A percentile compares a stretch with the other conserved stretches of the same genome.
Conservation (phyloP, 345 rosid genomes). For the Barbarea vulgaris region DNA sequence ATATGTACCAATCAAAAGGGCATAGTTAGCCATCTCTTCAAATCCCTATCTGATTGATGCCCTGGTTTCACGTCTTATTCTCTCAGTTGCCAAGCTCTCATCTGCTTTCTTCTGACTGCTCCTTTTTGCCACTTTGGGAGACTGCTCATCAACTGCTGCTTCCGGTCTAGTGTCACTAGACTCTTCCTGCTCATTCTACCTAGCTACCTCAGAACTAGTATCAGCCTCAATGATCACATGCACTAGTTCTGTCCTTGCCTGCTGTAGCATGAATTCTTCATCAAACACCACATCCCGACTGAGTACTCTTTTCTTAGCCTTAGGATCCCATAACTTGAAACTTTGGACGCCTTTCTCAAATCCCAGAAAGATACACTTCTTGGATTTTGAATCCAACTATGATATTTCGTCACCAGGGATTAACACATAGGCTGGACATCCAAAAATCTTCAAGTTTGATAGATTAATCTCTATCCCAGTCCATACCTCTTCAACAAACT, state of each 20-base stretch:
- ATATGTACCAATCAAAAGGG: background rate
- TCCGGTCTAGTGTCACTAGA: background rate
- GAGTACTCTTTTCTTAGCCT: background rate
- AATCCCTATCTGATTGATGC: background rate
- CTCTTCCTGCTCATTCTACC: background rate
- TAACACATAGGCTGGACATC: background rate
- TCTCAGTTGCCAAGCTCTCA: background rate
- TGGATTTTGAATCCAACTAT: background rate
- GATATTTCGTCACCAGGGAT: background rate
- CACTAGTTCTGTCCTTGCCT: background rate
- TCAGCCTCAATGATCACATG: background rate
- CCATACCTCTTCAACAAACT: background rate
- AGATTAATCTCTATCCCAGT: background rate
- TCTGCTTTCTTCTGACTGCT: background rate
- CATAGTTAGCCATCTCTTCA: background rate
- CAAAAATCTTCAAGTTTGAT: background rate
- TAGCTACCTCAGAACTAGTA: background rate
- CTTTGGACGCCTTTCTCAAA: background rate
- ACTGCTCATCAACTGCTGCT: background rate
- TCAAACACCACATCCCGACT: background rate
- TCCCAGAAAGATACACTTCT: background rate
- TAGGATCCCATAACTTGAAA: background rate
- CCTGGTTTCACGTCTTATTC: background rate
- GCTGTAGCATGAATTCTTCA: background rate
- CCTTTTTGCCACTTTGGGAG: background rate